Evolutionary conservation across 1,139 yeast genomes (phyloP).

Genomic region (Pichia sp.): DNA sequence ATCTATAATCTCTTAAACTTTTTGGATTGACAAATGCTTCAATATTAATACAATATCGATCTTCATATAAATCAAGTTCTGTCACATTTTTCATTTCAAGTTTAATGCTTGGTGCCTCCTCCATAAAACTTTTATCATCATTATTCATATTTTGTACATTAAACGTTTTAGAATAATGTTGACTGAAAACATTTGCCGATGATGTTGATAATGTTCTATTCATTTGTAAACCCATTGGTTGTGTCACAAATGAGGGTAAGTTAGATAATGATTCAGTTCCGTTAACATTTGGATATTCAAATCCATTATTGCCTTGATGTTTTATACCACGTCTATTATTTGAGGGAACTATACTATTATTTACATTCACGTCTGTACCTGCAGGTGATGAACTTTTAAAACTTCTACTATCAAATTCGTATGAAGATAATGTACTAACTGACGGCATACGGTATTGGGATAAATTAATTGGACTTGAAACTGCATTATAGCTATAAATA

Average conservation of each 20-base stretch:
- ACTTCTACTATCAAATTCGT: slow-evolving; percentile 25
- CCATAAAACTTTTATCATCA: neutral
- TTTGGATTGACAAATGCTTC: slow-evolving; percentile 42
- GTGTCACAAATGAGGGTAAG: neutral
- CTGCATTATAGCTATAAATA: slow-evolving; percentile 10
- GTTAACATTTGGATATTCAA: neutral
- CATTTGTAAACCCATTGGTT: neutral
- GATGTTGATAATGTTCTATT: slow-evolving; percentile 17
- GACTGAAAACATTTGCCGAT: slow-evolving; percentile 19
- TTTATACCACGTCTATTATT: slow-evolving; percentile 21
- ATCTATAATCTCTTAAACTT: slow-evolving; percentile 48
- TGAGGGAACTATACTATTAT: neutral
- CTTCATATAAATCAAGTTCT: slow-evolving; percentile 49
- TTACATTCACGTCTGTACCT: slow-evolving; percentile 21
- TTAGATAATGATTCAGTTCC: neutral
- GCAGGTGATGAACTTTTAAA: slow-evolving; percentile 30
- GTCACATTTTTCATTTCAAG: slow-evolving; percentile 52
- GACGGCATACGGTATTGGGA: slow-evolving; percentile 17
- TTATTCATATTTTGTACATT: neutral
- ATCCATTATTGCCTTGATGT: slow-evolving; percentile 2
- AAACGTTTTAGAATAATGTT: slow-evolving; percentile 17
- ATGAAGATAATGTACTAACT: slow-evolving; percentile 29
- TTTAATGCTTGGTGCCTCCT: slow-evolving; percentile 29
- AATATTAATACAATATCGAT: slow-evolving; percentile 39
- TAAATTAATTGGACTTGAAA: slow-evolving; percentile 10